phyloP scores from a whole-genome alignment of 352 stramenopile species.

The Thraustochytrium sp. region DNA sequence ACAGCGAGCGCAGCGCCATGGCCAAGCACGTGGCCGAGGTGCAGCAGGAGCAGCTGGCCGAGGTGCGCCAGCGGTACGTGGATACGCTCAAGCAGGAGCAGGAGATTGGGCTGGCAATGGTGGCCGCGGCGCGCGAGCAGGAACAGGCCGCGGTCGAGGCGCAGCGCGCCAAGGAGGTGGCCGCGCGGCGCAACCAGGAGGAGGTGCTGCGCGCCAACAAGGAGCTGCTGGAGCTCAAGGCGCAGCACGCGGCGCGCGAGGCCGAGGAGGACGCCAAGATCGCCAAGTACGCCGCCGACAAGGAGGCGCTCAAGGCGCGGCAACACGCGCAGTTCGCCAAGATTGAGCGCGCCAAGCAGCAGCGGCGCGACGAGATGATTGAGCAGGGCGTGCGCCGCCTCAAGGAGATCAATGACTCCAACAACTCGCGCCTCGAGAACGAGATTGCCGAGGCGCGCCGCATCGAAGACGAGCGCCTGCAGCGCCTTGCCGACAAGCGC shows the following conservation, averaged over 20 bases:
- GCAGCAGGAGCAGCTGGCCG: constrained; percentile 69
- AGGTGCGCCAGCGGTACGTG: constrained; percentile 74
- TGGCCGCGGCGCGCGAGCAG: not conserved
- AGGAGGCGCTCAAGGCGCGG: constrained; percentile 61
- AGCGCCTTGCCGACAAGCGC: constrained; percentile 60
- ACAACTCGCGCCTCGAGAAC: constrained; percentile 61
- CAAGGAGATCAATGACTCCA: constrained; percentile 61
- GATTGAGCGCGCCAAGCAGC: constrained; percentile 60
- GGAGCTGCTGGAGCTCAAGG: constrained; percentile 60
- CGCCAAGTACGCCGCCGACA: constrained; percentile 65
- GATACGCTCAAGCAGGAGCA: constrained; percentile 57
- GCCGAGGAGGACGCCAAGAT: constrained; percentile 63
- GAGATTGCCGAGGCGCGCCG: constrained; percentile 64
- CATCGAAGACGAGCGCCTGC: constrained; percentile 64
- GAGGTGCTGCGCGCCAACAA: constrained; percentile 61
- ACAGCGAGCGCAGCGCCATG: constrained; percentile 54
- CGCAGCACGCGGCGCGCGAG: constrained; percentile 61
- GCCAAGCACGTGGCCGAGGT: constrained; percentile 57
- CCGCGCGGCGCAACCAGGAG: constrained; percentile 58
- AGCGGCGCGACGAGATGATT: constrained; percentile 72
- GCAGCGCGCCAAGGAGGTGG: constrained; percentile 64
- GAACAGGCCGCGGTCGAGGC: constrained; percentile 50
- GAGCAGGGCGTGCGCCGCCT: constrained; percentile 65
- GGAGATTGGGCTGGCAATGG: constrained; percentile 12
- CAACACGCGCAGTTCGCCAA: constrained; percentile 60